Evolutionary conservation across 2,329 filamentous ascomycete species (phyloP).

Genomic region (Pseudogymnoascus sp.): DNA sequence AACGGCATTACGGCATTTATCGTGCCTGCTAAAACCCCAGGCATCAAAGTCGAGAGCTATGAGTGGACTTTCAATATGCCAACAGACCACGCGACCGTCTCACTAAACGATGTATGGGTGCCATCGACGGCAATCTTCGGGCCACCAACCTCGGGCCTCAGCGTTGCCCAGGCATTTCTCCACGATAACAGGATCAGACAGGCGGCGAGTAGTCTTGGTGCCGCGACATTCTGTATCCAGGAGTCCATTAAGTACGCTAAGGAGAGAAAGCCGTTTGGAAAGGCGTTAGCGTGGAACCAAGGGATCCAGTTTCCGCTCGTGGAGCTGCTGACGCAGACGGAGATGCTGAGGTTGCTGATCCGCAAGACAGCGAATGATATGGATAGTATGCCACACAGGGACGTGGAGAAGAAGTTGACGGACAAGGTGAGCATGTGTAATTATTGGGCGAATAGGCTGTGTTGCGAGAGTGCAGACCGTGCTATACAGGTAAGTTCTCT

Average conservation of each 20-base stretch:
- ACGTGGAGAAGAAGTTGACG: constrained; percentile 50
- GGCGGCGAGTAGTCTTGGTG: constrained; percentile 53
- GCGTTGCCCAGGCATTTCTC: constrained; percentile 59
- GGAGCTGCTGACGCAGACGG: constrained; percentile 53
- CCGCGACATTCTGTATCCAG: constrained; percentile 54
- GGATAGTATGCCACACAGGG: constrained; percentile 45
- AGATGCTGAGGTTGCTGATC: constrained; percentile 57
- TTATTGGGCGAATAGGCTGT: constrained; percentile 57
- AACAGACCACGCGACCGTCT: constrained; percentile 57
- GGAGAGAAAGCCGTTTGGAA: constrained; percentile 48
- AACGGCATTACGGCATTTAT: constrained; percentile 57
- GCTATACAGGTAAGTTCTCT: constrained; percentile 48
- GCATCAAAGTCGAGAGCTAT: constrained; percentile 50
- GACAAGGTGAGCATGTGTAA: constrained; percentile 62
- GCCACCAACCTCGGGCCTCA: constrained; percentile 46
- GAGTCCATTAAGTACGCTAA: constrained; percentile 51
- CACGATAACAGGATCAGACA: constrained; percentile 62
- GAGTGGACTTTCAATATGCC: constrained; percentile 64
- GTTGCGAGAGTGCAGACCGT: constrained; percentile 53
- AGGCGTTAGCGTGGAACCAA: constrained; percentile 52
- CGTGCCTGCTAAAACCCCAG: constrained; percentile 46
- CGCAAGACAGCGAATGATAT: constrained; percentile 56
- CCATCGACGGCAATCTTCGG: constrained; percentile 48
- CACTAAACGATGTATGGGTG: constrained; percentile 51
- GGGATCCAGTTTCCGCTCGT: constrained; percentile 60